Evolutionary conservation across 1,284 basidiomycete genomes (phyloP).

Genomic region (Boletus hoseneyae): DNA sequence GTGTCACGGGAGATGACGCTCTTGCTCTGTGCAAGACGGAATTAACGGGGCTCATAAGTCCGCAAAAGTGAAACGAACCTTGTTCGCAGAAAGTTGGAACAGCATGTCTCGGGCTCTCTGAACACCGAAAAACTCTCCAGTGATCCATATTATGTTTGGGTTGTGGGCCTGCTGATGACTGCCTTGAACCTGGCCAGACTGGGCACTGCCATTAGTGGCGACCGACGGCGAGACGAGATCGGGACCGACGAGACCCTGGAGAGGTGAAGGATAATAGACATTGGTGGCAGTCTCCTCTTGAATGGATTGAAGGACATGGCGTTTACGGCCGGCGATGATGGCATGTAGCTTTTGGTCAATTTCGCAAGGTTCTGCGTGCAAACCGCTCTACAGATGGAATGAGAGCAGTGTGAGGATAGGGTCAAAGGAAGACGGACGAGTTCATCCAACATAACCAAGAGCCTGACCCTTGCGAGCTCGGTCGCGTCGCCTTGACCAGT

Average conservation of each 20-base stretch:
- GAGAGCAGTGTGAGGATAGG: neutral
- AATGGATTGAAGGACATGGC: slow-evolving; percentile 84
- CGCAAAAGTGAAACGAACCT: slow-evolving; percentile 48
- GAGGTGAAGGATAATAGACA: slow-evolving; percentile 90
- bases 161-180: slow-evolving; percentile 39
- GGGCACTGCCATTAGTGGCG: slow-evolving; percentile 30
- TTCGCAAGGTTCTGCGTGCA: slow-evolving; percentile 89
- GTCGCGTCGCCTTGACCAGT: slow-evolving; percentile 87
- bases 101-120: slow-evolving; percentile 96
- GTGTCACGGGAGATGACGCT: slow-evolving; percentile 90
- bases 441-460: slow-evolving; percentile 94
- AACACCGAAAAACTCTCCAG: slow-evolving; percentile 96
- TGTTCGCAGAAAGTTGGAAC: slow-evolving; percentile 80
- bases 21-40: slow-evolving; percentile 66
- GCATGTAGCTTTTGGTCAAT: slow-evolving; percentile 95
- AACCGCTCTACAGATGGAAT: slow-evolving; percentile 59
- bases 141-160: slow-evolving; percentile 90
- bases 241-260: slow-evolving; percentile 81
- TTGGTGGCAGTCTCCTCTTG: slow-evolving; percentile 98
- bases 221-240: slow-evolving; percentile 43
- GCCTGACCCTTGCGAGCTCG: slow-evolving; percentile 84
- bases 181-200: slow-evolving; percentile 19
- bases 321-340: slow-evolving; percentile 90
- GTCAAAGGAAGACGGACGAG: slow-evolving; percentile 53
- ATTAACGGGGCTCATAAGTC: neutral